Conservation (phyloP, 2,329 filamentous ascomycete genomes). For the Stachybotrys elegans region DNA sequence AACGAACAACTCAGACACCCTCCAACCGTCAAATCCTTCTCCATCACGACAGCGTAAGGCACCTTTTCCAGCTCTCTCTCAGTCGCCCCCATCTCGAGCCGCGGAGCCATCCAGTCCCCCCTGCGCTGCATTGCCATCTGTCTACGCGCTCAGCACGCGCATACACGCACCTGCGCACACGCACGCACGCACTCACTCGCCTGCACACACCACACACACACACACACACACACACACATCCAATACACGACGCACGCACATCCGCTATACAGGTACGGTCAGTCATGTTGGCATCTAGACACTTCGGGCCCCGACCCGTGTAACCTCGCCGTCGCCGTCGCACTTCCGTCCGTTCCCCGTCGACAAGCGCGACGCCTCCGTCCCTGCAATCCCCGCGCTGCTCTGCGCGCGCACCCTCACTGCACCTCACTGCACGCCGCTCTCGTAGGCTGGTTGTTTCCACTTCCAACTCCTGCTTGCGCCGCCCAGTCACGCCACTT, state of each 20-base stretch:
- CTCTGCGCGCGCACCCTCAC: too few relatives aligned
- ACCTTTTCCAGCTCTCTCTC: slow-evolving; percentile 6
- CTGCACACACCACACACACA: slow-evolving; percentile 1
- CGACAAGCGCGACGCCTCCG: slow-evolving; percentile 1
- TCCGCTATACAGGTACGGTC: too few relatives aligned
- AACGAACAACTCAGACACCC: slow-evolving; percentile 27
- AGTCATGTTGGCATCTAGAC: background rate
- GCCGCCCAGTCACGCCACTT: too few relatives aligned
- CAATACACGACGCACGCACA: too few relatives aligned
- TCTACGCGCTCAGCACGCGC: slow-evolving; percentile 11
- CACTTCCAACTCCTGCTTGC: too few relatives aligned
- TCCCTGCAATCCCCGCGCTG: too few relatives aligned
- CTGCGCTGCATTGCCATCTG: slow-evolving; percentile 13
- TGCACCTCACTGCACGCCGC: too few relatives aligned
- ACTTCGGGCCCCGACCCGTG: slow-evolving; percentile 1
- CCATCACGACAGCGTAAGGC: slow-evolving; percentile 2
- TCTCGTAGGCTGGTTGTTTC: too few relatives aligned
- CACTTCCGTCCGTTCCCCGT: slow-evolving; percentile 1
- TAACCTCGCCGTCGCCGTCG: slow-evolving; percentile 1
- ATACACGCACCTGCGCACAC: slow-evolving; percentile 10
- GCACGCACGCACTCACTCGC: slow-evolving; percentile 13
- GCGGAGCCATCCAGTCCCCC: slow-evolving; percentile 4
- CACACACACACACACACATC: too few relatives aligned
- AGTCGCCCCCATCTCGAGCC: slow-evolving; percentile 4
- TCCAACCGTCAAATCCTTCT: slow-evolving; percentile 7